Evolutionary conservation across 225 moss, liverwort and hornwort species (phyloP), one percentile per base, ranked within the genome.

Genomic region (Physcomitrium patens): DNA sequence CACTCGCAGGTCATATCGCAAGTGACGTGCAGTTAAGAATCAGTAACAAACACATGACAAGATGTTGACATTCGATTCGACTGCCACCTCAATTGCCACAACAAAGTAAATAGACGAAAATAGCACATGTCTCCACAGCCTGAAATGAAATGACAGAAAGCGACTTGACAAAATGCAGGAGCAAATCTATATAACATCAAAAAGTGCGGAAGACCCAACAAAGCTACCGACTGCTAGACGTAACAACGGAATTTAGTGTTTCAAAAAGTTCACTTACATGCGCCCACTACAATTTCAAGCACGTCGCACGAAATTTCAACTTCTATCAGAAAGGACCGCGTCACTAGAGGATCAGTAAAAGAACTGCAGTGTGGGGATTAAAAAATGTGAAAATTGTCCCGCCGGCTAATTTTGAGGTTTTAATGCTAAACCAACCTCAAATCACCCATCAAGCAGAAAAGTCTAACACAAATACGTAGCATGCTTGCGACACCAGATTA

Each of bases 381-480:
- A 48, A 18, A 2, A 17, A 42, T 2, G 28, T n/a, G 26, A 9
- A 16, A 0, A 20, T 17, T 43, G 23, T 45, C 44, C 3, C 69
- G 58, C 41, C 52, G 80, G 77, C 80, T 81, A 67, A 66, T 75
- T 26, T 47, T 37, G 49, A 59, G 9, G 53, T 60, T 59, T 12
- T 14, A 76, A 51, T 53, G 16, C 76, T 63, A 65, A 63, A 72
- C 62, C 16, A 16, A 1, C 4, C 19, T 54, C 58, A 15, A 56
- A 48, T 17, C 56, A 43, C 22, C 44, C 62, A 19, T 1, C 18
- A 65, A 70, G 31, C 41, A 70, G 61, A 43, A 70, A 67, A 73
- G 9, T 51, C 45, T 44, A 1, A 41, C 17, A 17, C 52, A 19
- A 59, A 54, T 24, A 26, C 19, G 54, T 18, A 56, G 18, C 74